Evolutionary conservation across 495 filamentous ascomycete species (phyloP).

Genomic region (Tuber umbilicatum): DNA sequence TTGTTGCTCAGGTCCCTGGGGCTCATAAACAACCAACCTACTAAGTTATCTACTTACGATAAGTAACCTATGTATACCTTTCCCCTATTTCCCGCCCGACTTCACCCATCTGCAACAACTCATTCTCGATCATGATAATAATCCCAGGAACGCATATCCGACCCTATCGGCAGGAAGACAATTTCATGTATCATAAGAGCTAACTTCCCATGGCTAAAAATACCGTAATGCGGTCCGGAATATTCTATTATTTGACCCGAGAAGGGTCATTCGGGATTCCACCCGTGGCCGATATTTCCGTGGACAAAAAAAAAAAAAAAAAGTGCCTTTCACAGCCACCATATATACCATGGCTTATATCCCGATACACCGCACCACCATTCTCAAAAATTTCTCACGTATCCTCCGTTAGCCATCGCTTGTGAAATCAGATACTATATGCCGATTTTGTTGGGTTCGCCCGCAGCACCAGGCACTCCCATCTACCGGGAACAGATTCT

Average conservation of each 20-base stretch:
- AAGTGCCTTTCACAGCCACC: neutral
- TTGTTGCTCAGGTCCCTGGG: neutral
- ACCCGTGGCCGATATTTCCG: neutral
- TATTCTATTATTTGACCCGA: neutral
- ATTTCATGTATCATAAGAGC: neutral
- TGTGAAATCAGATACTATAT: neutral
- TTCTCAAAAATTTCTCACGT: neutral
- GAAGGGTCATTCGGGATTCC: neutral
- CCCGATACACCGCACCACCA: neutral
- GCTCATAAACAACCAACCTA: neutral
- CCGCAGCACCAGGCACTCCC: neutral
- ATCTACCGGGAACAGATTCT: neutral
- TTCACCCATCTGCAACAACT: neutral
- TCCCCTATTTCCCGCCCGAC: neutral
- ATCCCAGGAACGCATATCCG: neutral
- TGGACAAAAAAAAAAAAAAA: neutral
- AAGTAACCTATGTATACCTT: neutral
- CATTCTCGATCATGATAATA: neutral
- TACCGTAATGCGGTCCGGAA: neutral
- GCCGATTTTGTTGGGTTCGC: neutral
- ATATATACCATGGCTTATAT: neutral
- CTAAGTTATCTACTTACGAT: neutral
- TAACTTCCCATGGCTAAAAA: neutral
- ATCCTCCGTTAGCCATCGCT: neutral
- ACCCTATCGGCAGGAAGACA: neutral